Percentiles rank a stretch among this genome's conserved stretches.
These are phyloP conservation scores for Ceriops decandra DNA, from an alignment of 345 rosid genomes.

Conservation along the genomic window DNA sequence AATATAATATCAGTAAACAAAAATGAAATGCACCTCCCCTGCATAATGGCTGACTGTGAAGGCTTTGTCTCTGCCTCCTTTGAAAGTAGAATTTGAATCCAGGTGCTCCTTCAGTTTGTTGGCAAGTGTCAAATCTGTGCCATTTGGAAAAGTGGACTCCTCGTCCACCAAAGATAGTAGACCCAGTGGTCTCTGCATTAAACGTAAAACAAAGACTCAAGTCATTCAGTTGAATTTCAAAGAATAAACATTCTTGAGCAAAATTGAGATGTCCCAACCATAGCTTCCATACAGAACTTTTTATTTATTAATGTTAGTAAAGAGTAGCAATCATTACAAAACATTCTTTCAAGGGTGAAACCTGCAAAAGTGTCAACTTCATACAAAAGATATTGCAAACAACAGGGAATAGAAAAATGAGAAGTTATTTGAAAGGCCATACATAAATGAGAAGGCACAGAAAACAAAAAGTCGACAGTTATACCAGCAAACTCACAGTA, in stretches of 20 bases:
- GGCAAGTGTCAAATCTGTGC: slow-evolving; percentile 89
- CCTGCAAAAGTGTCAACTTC: not conserved
- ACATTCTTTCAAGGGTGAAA: not conserved
- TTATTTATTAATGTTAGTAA: not conserved
- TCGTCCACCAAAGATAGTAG: slow-evolving; percentile 85
- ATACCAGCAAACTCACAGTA: not conserved
- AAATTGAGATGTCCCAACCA: not conserved
- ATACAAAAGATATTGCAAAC: not conserved
- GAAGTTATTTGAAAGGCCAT: not conserved
- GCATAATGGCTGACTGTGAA: slow-evolving; percentile 90
- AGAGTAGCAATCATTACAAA: not conserved
- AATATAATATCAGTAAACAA: not conserved
- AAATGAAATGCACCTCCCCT: slow-evolving; percentile 65
- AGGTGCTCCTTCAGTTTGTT: slow-evolving; percentile 92
- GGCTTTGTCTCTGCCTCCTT: slow-evolving; percentile 74
- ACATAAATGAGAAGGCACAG: not conserved
- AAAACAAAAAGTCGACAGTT: not conserved
- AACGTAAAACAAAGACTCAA: not conserved
- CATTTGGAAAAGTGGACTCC: slow-evolving; percentile 97
- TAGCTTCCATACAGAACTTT: not conserved
- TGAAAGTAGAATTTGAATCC: slow-evolving; percentile 64
- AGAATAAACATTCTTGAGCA: not conserved
- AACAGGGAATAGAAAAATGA: not conserved
- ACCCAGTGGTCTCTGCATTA: slow-evolving; percentile 89
- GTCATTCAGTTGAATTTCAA: not conserved